Conservation (phyloP, 192 early-diverging fungal species). For the Backusella mclennaniae region DNA sequence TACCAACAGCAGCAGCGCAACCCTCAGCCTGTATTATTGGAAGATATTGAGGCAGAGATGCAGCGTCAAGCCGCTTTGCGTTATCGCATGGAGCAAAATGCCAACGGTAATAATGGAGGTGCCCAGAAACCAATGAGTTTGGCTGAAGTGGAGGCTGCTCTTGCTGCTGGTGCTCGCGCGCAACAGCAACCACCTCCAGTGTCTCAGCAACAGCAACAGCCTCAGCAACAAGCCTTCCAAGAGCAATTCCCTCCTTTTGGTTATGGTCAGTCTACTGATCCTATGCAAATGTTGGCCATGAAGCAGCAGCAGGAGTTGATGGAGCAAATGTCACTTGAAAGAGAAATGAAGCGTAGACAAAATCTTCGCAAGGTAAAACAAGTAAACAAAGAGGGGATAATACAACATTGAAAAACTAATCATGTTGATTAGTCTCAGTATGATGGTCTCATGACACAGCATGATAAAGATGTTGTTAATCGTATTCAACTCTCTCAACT, state of each 20-base stretch:
- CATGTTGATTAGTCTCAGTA: constrained; percentile 63
- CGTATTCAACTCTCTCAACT: constrained; percentile 94
- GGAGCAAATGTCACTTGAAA: constrained; percentile 30
- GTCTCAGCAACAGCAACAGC: constrained; percentile 20
- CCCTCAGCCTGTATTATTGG: constrained; percentile 31
- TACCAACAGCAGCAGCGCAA: constrained; percentile 9
- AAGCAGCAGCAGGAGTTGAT: constrained; percentile 32
- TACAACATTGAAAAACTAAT: background rate
- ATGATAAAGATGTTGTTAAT: constrained; percentile 93
- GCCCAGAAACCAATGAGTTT: constrained; percentile 57
- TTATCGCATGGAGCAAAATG: constrained; percentile 3
- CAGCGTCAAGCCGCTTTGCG: constrained; percentile 38
- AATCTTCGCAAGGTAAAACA: constrained; percentile 30
- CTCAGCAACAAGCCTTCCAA: constrained; percentile 7
- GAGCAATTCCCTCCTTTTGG: constrained; percentile 20
- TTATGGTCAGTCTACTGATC: constrained; percentile 22
- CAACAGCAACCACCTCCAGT: constrained; percentile 8
- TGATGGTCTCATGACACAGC: constrained; percentile 87
- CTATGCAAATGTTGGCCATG: constrained; percentile 20
- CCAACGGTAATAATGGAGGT: constrained; percentile 1
- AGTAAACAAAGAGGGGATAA: background rate
- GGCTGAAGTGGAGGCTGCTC: constrained; percentile 69
- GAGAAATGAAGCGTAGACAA: constrained; percentile 39
- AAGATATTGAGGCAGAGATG: constrained; percentile 57
- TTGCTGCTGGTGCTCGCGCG: constrained; percentile 24